Percentiles rank a stretch among this genome's conserved stretches.
Evolutionary conservation across 257 asterid species (phyloP).

Genomic region (Penstemon eatonii): DNA sequence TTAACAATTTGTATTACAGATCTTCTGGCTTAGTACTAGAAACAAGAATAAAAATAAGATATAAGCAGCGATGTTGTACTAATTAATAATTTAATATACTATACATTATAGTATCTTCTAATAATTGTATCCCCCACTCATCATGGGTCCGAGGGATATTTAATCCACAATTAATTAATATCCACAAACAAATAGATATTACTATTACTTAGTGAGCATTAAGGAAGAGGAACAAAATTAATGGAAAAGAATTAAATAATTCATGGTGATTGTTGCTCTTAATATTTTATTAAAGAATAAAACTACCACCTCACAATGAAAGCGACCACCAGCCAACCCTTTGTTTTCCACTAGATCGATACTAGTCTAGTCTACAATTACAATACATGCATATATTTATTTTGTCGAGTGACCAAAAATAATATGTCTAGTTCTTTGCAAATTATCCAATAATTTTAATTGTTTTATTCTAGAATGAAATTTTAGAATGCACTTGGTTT

Average conservation of each 20-base stretch:
- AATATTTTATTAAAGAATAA: slow-evolving; percentile 21
- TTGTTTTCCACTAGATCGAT: neutral
- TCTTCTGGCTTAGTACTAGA: neutral
- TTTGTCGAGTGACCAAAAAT: no score
- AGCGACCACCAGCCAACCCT: slow-evolving; percentile 41
- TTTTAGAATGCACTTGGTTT: no score
- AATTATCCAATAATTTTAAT: no score
- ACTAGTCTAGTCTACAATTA: neutral
- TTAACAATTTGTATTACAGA: no score
- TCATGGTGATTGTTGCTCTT: slow-evolving; percentile 22
- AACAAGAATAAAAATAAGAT: neutral
- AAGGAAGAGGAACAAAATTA: neutral
- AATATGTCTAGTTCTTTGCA: no score
- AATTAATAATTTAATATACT: neutral
- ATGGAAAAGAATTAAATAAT: slow-evolving; percentile 17
- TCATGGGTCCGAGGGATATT: slow-evolving; percentile 23
- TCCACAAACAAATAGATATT: slow-evolving; percentile 25
- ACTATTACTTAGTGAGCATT: slow-evolving; percentile 20
- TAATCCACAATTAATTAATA: slow-evolving; percentile 22
- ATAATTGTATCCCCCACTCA: slow-evolving; percentile 34
- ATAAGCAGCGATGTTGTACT: neutral
- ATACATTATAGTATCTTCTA: neutral
- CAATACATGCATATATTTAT: no score
- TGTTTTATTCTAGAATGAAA: no score
- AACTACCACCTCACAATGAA: slow-evolving; percentile 29